Percentiles rank a stretch among this genome's conserved stretches.
These are phyloP conservation scores for Talaromyces sp. DNA, from an alignment of 2,329 filamentous ascomycete species.

Conservation along the genomic window DNA sequence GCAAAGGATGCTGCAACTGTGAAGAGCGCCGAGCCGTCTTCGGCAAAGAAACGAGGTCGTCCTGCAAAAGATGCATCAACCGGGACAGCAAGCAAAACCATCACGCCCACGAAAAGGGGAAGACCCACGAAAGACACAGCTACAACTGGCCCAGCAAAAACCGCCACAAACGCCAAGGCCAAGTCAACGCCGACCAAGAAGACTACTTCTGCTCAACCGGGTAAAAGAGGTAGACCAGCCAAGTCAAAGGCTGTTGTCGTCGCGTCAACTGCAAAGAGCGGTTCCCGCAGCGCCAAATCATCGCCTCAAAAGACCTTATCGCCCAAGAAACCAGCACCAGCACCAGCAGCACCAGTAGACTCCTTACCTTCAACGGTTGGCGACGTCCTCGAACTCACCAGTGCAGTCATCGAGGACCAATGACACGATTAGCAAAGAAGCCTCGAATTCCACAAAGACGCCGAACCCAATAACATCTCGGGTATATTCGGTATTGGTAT, in stretches of 20 bases:
- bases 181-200: background rate
- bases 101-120: background rate
- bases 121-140: background rate
- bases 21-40: background rate
- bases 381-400: background rate
- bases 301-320: background rate
- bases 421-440: background rate
- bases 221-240: background rate
- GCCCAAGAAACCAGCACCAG: background rate
- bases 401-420: background rate
- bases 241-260: background rate
- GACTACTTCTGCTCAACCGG: background rate
- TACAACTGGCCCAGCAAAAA: background rate
- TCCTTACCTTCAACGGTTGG: background rate
- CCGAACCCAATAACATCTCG: background rate
- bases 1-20: background rate
- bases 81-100: background rate
- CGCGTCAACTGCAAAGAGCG: slow-evolving; percentile 1
- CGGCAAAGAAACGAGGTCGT: background rate
- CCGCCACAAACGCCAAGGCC: background rate
- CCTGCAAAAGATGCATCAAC: background rate
- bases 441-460: background rate
- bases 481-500: background rate
- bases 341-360: too few species aligned
- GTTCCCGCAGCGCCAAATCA: background rate